Base-by-base conservation (phyloP, 2,329 filamentous ascomycete species). In the Hypoxylon rubiginosum region DNA sequence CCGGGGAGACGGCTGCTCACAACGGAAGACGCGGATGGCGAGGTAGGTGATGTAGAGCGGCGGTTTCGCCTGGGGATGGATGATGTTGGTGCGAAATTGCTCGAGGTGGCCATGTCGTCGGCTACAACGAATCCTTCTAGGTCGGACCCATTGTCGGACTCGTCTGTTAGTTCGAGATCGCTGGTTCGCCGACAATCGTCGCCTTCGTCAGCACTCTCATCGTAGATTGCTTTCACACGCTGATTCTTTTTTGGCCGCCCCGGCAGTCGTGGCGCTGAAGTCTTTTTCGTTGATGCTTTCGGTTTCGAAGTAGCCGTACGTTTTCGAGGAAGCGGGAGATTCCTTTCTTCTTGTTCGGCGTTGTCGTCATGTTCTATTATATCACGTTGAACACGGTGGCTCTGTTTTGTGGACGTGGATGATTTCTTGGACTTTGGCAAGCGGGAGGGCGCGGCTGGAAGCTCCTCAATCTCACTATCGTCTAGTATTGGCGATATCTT, bases 101-200 rank as follows among this genome's bases (percentile, higher is more conserved):
- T 76, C 1, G 76, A 77, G 6, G 75, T 76, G 2, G 69, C 73
- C 19, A 72, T 64, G 63, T 76, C 71, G 55, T 77, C 75, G 28
- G 71, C 75, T 6, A 77, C 76, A 19, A 78, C 68, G 59, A 78
- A 78, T n/a, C 48, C 75, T 13, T 64, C 75, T 2, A 78, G 72
- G 56, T 78, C 76, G 2, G 71, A 72, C 17, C 76, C 76, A 54
- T 68, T 67, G 52, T 78, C 76, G 2, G 74, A 79, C 45, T 79
- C 78, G 34, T 79, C 75, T 48, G 77, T 77, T 11, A 78, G 60
- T 45, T 79, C 78, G 6, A 80, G 62, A 58, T 80, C 78, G 56
- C 77, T 78, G 4, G 76, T 78, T 54, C 76, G 72, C 4, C 75
- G 71, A 53, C 78, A 80, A 64, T 79, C 74, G 53, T 75, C 72